Evolutionary conservation across 805 yeast species (phyloP).

Genomic region (Candida schatavii): DNA sequence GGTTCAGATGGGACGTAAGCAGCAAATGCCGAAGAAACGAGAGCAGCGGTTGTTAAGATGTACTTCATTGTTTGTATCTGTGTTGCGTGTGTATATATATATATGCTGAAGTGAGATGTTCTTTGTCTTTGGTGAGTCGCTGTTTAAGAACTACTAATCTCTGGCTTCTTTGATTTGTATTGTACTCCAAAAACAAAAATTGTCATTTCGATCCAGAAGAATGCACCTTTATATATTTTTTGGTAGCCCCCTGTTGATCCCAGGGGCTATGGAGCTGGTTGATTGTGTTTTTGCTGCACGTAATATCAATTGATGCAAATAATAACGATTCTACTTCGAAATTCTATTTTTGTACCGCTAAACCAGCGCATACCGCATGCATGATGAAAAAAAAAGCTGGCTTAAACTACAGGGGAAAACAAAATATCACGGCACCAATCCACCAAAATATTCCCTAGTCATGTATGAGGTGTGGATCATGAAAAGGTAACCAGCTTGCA

Average conservation of each 20-base stretch:
- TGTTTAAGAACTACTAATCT: not conserved
- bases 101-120: no score
- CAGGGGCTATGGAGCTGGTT: constrained; percentile 6
- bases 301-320: not conserved
- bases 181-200: not conserved
- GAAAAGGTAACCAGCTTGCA: not conserved
- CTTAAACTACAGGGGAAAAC: not conserved
- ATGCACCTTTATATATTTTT: constrained; percentile 1
- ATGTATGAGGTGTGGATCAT: not conserved
- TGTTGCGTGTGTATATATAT: not conserved
- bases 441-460: not conserved
- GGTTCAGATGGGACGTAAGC: constrained; percentile 66
- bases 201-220: not conserved
- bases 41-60: constrained; percentile 26
- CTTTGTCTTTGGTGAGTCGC: not conserved
- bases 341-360: constrained; percentile 6
- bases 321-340: not conserved
- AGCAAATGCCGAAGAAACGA: constrained; percentile 50
- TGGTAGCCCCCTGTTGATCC: not conserved
- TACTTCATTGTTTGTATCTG: constrained; percentile 7
- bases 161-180: not conserved
- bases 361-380: constrained; percentile 2
- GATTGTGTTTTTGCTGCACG: not conserved
- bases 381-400: not conserved
- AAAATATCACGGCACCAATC: not conserved